Conservation (phyloP, 805 yeast species). For the Wickerhamiella vanderwaltii region DNA sequence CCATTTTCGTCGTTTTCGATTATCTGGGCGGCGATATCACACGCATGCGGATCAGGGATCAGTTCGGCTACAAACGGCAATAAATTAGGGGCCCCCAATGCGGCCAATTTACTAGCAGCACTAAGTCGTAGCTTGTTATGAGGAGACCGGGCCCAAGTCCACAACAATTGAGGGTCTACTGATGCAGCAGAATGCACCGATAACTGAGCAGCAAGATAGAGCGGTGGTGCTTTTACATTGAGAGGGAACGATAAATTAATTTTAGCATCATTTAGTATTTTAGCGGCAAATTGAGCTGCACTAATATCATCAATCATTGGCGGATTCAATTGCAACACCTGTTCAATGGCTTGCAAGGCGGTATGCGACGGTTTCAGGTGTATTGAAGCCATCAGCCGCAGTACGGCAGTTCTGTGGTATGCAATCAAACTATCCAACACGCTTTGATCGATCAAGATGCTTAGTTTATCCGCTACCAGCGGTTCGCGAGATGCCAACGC, state of each 20-base stretch:
- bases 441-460: neutral
- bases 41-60: slow-evolving; percentile 6
- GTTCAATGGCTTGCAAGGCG: neutral
- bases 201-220: slow-evolving; percentile 6
- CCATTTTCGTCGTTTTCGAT: neutral
- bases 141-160: neutral
- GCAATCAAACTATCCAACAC: neutral
- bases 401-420: neutral
- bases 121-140: neutral
- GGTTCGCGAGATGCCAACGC: slow-evolving; percentile 9
- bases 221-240: neutral
- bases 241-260: neutral
- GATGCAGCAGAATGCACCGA: neutral
- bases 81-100: neutral
- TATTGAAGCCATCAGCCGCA: slow-evolving; percentile 1
- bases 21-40: neutral
- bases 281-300: neutral
- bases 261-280: neutral
- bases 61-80: slow-evolving; percentile 6
- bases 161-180: neutral
- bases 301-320: slow-evolving; percentile 1
- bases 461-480: neutral
- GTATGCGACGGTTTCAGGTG: neutral
- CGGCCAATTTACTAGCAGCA: neutral
- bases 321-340: neutral